phyloP scores from a whole-genome alignment of 208 protist species.

The Tritrichomonas foetus region DNA sequence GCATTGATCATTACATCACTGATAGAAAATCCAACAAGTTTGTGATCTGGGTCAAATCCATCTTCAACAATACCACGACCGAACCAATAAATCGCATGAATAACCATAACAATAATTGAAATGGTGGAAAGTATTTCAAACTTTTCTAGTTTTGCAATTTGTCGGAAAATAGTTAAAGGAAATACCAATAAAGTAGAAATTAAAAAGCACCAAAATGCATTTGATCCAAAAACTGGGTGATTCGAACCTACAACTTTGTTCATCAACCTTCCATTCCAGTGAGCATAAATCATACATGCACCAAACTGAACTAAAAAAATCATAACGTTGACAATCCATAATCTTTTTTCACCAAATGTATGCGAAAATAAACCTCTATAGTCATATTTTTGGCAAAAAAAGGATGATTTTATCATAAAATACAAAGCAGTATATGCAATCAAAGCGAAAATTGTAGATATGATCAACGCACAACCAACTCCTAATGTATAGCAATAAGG shows the following conservation, averaged over 20 bases:
- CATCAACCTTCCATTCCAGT: neutral
- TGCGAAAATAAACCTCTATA: neutral
- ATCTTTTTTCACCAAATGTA: neutral
- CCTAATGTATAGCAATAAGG: constrained; percentile 15
- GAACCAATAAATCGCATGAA: neutral
- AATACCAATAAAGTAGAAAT: neutral
- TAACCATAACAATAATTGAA: neutral
- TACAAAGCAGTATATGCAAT: neutral
- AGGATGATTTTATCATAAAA: neutral
- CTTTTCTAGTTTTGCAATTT: neutral
- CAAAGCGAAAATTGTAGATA: neutral
- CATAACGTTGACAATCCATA: neutral
- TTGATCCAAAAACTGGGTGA: neutral
- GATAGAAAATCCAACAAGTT: neutral
- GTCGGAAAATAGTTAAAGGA: neutral
- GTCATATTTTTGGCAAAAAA: neutral
- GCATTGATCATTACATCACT: neutral
- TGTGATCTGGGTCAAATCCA: neutral
- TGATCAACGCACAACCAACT: neutral
- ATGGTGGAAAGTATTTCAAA: neutral
- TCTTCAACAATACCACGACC: neutral
- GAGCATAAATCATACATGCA: neutral
- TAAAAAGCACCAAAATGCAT: neutral
- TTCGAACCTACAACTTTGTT: neutral
- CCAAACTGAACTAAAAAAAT: constrained; percentile 35